Percentiles rank a stretch among this genome's conserved stretches.
These are phyloP conservation scores for Pseudozyma tsukubaensis DNA, from an alignment of 1,284 basidiomycete species.

Conservation along the genomic window DNA sequence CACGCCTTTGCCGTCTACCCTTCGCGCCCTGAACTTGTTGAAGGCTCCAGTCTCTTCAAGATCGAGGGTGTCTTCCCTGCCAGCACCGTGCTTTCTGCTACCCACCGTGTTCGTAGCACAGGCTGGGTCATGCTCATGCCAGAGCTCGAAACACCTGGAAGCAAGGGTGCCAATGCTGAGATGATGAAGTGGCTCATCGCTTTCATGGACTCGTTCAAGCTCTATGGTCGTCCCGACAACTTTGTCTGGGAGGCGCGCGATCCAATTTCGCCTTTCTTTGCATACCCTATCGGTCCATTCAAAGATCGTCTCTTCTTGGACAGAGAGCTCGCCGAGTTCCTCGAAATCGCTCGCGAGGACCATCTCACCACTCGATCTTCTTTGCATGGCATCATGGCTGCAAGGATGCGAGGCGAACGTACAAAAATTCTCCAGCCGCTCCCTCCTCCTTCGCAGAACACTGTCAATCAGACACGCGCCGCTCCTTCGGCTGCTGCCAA, in stretches of 20 bases:
- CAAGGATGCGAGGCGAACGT: constrained; percentile 65
- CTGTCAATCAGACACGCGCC: not conserved
- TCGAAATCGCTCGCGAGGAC: constrained; percentile 81
- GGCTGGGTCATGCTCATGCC: constrained; percentile 70
- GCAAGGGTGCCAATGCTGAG: constrained; percentile 75
- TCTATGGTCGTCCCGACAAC: constrained; percentile 61
- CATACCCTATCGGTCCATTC: constrained; percentile 69
- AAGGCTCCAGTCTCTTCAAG: constrained; percentile 67
- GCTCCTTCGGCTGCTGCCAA: not conserved
- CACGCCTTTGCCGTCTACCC: constrained; percentile 67
- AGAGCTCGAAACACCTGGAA: constrained; percentile 74
- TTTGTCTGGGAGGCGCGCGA: constrained; percentile 66
- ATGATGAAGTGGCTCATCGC: constrained; percentile 94
- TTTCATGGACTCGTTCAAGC: constrained; percentile 68
- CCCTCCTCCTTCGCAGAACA: constrained; percentile 50
- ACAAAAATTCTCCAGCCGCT: constrained; percentile 65
- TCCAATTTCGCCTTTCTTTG: constrained; percentile 71
- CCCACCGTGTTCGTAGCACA: constrained; percentile 71
- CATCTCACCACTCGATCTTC: constrained; percentile 59
- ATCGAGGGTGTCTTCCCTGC: constrained; percentile 64
- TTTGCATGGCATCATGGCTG: constrained; percentile 66
- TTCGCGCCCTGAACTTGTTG: constrained; percentile 65
- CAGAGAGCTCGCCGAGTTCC: constrained; percentile 80
- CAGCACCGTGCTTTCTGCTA: constrained; percentile 72
- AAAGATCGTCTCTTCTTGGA: constrained; percentile 83